Conservation (phyloP, 495 filamentous ascomycete genomes). For the Xylaria castorea region DNA sequence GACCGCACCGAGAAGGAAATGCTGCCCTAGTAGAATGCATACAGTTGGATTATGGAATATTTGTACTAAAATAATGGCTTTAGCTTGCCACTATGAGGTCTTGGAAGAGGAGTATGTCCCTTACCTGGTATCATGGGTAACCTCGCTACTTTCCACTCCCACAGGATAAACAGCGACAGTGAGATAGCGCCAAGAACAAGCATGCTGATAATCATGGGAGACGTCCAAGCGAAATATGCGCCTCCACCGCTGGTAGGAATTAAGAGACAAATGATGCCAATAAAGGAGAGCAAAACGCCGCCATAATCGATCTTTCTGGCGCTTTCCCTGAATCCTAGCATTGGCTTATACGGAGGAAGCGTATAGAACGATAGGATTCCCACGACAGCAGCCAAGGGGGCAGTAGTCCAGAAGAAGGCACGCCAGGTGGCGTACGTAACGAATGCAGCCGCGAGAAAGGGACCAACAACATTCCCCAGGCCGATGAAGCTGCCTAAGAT, state of each 20-base stretch:
- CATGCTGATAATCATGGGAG: slow-evolving; percentile 68
- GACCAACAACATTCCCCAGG: slow-evolving; percentile 70
- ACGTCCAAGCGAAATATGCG: slow-evolving; percentile 65
- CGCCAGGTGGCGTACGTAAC: slow-evolving; percentile 45
- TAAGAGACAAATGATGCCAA: slow-evolving; percentile 57
- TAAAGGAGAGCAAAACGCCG: slow-evolving; percentile 57
- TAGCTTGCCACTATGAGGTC: slow-evolving; percentile 16
- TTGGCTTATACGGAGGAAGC: slow-evolving; percentile 47
- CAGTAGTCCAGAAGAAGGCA: slow-evolving; percentile 28
- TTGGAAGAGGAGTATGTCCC: neutral
- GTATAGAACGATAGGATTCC: slow-evolving; percentile 34
- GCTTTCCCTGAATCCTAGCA: slow-evolving; percentile 44
- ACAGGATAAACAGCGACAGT: slow-evolving; percentile 41
- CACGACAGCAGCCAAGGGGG: slow-evolving; percentile 31
- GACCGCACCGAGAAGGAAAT: slow-evolving; percentile 64
- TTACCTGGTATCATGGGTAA: slow-evolving; percentile 56
- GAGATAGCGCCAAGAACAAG: slow-evolving; percentile 58
- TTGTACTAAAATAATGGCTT: slow-evolving; percentile 44
- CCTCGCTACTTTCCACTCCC: slow-evolving; percentile 38
- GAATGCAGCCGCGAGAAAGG: slow-evolving; percentile 73
- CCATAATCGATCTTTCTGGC: slow-evolving; percentile 63
- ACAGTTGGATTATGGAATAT: slow-evolving; percentile 61
- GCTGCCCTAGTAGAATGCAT: slow-evolving; percentile 61
- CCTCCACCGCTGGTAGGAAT: slow-evolving; percentile 51
- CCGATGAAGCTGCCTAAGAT: slow-evolving; percentile 68